These are phyloP conservation scores for Linum tenue DNA, from an alignment of 345 rosid genomes.

Conservation along the genomic window DNA sequence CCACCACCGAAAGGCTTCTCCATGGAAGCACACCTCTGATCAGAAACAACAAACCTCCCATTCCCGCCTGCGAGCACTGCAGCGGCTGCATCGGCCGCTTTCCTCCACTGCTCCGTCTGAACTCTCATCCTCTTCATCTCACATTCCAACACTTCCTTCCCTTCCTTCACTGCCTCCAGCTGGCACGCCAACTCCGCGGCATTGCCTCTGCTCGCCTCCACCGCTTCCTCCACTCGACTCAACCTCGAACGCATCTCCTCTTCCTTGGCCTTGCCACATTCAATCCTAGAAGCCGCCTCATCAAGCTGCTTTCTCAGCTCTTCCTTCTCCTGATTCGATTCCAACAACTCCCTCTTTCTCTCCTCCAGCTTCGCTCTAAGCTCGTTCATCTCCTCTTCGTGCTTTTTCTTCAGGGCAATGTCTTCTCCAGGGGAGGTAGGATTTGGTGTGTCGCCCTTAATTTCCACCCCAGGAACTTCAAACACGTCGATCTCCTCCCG, in stretches of 20 bases:
- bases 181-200: conserved; percentile 36
- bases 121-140: conserved; percentile 81
- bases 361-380: conserved; percentile 51
- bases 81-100: conserved; percentile 95
- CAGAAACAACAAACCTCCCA: conserved; percentile 28
- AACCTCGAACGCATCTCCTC: conserved; percentile 40
- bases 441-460: conserved; percentile 21
- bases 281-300: conserved; percentile 30
- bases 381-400: conserved; percentile 40
- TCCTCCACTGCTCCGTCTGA: conserved; percentile 94
- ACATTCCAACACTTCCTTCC: conserved; percentile 46
- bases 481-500: conserved; percentile 55
- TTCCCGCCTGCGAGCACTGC: conserved; percentile 65
- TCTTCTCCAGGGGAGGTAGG: conserved; percentile 12
- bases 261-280: conserved; percentile 36
- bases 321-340: conserved; percentile 39
- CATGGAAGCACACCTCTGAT: conserved; percentile 54
- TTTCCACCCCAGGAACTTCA: conserved; percentile 53
- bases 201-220: conserved; percentile 44
- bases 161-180: conserved; percentile 46
- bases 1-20: conserved; percentile 60
- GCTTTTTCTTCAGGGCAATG: conserved; percentile 24
- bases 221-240: conserved; percentile 44
- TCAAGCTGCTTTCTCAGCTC: conserved; percentile 44
- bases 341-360: conserved; percentile 46